phyloP scores from a whole-genome alignment of 2,329 filamentous ascomycete genomes.

The Calcarisporium arbuscula region DNA sequence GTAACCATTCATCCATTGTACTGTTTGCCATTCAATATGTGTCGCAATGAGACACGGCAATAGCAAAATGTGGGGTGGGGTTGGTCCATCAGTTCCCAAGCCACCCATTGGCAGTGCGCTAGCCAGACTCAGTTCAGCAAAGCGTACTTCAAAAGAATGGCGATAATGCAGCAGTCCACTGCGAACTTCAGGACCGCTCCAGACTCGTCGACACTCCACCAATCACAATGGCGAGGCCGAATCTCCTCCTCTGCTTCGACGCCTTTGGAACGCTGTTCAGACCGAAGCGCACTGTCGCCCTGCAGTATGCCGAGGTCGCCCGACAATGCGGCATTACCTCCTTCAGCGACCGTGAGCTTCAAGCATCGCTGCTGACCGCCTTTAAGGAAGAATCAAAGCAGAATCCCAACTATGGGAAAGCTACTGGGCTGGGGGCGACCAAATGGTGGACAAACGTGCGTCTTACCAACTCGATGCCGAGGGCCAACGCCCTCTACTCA shows the following conservation, averaged over 20 bases:
- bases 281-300: slow-evolving; percentile 41
- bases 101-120: no score
- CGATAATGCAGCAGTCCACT: no score
- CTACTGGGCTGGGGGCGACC: slow-evolving; percentile 40
- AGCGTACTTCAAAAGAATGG: no score
- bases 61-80: no score
- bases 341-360: slow-evolving; percentile 34
- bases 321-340: slow-evolving; percentile 39
- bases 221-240: slow-evolving; percentile 19
- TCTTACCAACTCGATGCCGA: no score
- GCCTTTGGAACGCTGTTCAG: slow-evolving; percentile 59
- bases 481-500: not conserved
- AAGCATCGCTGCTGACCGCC: slow-evolving; percentile 28
- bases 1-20: no score
- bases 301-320: slow-evolving; percentile 49
- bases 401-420: slow-evolving; percentile 55
- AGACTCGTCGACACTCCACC: no score
- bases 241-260: slow-evolving; percentile 55
- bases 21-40: no score
- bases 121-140: no score
- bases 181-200: no score
- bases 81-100: no score
- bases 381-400: slow-evolving; percentile 38
- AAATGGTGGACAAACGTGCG: slow-evolving; percentile 56
- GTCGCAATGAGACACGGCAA: no score